Evolutionary conservation across 1,139 yeast genomes (phyloP), one percentile per base, ranked within the genome.

Genomic region (Magnusiomyces paraingens): DNA sequence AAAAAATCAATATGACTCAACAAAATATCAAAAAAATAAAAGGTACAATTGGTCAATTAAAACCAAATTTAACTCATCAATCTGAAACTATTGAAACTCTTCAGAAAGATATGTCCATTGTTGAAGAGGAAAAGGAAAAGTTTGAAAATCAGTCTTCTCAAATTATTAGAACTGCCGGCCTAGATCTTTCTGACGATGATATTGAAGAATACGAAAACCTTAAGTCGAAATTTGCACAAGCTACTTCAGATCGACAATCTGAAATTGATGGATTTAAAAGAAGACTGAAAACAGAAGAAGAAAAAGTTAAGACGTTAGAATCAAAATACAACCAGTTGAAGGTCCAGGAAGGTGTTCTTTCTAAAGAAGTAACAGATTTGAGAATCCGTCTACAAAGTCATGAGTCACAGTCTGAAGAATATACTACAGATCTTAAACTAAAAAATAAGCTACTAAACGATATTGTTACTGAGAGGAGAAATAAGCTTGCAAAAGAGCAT

Each of bases 201-300:
- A 73, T 81, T 46, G 68, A 72, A 29, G 84, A 83, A 53, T 90
- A 89, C 65, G 84, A 83, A 50, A 47, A 57, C 1, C 71, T 89
- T 56, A 79, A 88, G 62, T 80, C 81, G 18, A 63, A 73, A 53
- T 88, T 80, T 57, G 63, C 62, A 48, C 59, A 56, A 36, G 61
- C 56, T 46, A 66, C 70, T 0, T 61, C 69, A 12, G 50, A 57
- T 3, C 65, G 67, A 52, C 68, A 64, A 52, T 55, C 66, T 3
- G 59, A 63, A n/a, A 52, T 69, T 40, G 64, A 61, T 29, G 60
- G 59, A 21, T 51, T 61, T 10, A 49, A 52, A 20, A 62, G 73
- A 3, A 66, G 64, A 44, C 57, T 62, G 53, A 59, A 60, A 44
- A 61, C 68, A 14, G 62, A 61, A 22, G 59, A 62, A 17, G 72